Evolutionary conservation across 139 green algal genomes (phyloP), one percentile per base, ranked within the genome.

Genomic region (Eudorina sp.): DNA sequence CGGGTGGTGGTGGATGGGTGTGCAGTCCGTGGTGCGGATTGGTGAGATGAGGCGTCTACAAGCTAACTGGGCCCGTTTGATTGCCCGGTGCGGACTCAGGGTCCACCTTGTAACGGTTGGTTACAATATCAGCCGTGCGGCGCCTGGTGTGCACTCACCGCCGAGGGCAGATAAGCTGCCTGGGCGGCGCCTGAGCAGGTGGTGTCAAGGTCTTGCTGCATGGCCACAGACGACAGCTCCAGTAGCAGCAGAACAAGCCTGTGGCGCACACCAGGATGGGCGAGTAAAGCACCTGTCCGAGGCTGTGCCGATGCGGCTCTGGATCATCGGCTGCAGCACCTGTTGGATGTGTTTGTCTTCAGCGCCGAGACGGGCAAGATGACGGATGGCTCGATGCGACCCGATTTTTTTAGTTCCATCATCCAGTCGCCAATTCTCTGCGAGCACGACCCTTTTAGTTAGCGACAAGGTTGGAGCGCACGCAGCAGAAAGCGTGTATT

Each of bases 381-480:
- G 16, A 82, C 74, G 0, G 84, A 55, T 1, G 74, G 43, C 27
- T 91, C 83, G 9, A 92, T 53, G 27, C 85, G 81, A 40, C 90
- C 66, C n/a, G 88, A 79, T 38, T 89, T 64, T 27, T 83, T 81
- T 36, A 89, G 41, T 68, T 92, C 89, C 48, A 75, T 89, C 34
- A 91, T 70, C 91, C 92, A 93, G 34, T 90, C 90, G 0, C 85
- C 76, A 6, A 89, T 79, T 36, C 73, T 92, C 86, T 93, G 90
- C 41, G 21, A 9, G n/a, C n/a, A n/a, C n/a, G n/a, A n/a, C n/a
- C n/a, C n/a, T n/a, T n/a, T n/a, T n/a, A n/a, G n/a, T n/a, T n/a
- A n/a, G n/a, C n/a, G n/a, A n/a, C n/a, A n/a, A n/a, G n/a, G n/a
- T n/a, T n/a, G n/a, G n/a, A n/a, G n/a, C n/a, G n/a, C n/a, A n/a